These are phyloP conservation scores for Parasarocladium wereldwijsianum DNA, from an alignment of 2,329 filamentous ascomycete species.

Conservation along the genomic window DNA sequence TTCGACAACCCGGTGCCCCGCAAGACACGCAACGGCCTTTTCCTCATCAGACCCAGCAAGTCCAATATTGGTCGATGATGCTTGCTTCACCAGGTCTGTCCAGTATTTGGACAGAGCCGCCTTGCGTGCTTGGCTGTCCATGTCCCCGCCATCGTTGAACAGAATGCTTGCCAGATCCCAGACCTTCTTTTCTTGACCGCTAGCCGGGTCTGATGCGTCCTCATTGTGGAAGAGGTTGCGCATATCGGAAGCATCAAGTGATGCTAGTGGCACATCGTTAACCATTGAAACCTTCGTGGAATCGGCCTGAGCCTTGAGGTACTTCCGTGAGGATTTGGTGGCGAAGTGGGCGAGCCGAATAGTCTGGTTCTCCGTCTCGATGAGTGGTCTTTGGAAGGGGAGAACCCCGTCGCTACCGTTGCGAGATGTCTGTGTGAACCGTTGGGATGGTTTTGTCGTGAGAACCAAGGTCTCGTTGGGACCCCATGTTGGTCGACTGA, in stretches of 20 bases:
- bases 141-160: constrained; percentile 33
- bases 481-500: constrained; percentile 68
- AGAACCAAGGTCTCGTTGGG: constrained; percentile 60
- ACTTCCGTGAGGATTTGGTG: constrained; percentile 39
- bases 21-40: constrained; percentile 67
- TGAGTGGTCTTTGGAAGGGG: constrained; percentile 23
- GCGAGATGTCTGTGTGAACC: constrained; percentile 1
- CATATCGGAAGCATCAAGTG: constrained; percentile 22
- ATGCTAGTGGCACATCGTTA: constrained; percentile 46
- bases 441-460: constrained; percentile 8
- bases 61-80: constrained; percentile 37
- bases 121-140: constrained; percentile 32
- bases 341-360: constrained; percentile 50
- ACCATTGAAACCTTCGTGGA: constrained; percentile 37
- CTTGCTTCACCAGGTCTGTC: constrained; percentile 48
- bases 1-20: constrained; percentile 63
- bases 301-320: constrained; percentile 38
- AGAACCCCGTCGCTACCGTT: constrained; percentile 11
- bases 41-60: constrained; percentile 57
- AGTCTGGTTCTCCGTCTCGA: constrained; percentile 50
- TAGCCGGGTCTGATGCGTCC: constrained; percentile 26
- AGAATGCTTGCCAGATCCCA: constrained; percentile 82
- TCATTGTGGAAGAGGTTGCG: constrained; percentile 25
- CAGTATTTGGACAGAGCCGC: constrained; percentile 55
- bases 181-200: constrained; percentile 53